Percentiles rank a stretch among this genome's conserved stretches.
phyloP scores from a whole-genome alignment of 179 eudicot species.

The Monotropa hypopitys region DNA sequence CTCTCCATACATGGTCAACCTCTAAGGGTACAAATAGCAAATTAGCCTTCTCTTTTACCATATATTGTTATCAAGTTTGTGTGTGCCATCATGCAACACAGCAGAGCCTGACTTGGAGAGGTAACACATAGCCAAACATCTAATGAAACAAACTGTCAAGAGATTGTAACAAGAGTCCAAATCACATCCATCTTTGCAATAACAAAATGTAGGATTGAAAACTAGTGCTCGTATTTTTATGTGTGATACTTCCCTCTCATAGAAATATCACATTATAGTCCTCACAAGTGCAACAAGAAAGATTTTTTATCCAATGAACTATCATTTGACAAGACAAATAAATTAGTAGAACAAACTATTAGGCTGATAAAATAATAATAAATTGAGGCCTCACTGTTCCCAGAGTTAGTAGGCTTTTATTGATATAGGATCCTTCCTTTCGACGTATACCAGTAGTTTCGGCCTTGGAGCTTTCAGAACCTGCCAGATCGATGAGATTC shows the following conservation, averaged over 20 bases:
- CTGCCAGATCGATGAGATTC: slow-evolving; percentile 99
- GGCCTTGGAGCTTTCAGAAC: slow-evolving; percentile 98
- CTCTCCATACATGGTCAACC: too few species aligned
- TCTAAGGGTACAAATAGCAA: too few species aligned
- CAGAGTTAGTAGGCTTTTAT: slow-evolving; percentile 90
- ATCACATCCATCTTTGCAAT: background rate
- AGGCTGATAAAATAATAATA: slow-evolving; percentile 11
- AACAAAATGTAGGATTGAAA: background rate
- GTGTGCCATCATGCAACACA: background rate
- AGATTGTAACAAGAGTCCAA: background rate
- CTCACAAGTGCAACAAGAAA: background rate
- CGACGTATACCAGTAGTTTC: slow-evolving; percentile 89
- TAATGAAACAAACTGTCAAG: background rate
- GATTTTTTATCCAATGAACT: background rate
- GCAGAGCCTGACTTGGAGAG: background rate
- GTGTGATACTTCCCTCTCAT: background rate
- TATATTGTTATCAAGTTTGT: background rate
- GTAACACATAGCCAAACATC: background rate
- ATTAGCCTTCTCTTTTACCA: too few species aligned
- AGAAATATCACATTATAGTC: background rate
- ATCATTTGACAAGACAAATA: slow-evolving; percentile 1
- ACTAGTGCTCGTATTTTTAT: background rate
- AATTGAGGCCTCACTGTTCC: slow-evolving; percentile 79
- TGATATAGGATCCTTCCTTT: slow-evolving; percentile 95
- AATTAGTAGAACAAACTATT: slow-evolving; percentile 7